These are phyloP conservation scores for Huntiella omanensis DNA, from an alignment of 2,329 filamentous ascomycete genomes.

Conservation along the genomic window DNA sequence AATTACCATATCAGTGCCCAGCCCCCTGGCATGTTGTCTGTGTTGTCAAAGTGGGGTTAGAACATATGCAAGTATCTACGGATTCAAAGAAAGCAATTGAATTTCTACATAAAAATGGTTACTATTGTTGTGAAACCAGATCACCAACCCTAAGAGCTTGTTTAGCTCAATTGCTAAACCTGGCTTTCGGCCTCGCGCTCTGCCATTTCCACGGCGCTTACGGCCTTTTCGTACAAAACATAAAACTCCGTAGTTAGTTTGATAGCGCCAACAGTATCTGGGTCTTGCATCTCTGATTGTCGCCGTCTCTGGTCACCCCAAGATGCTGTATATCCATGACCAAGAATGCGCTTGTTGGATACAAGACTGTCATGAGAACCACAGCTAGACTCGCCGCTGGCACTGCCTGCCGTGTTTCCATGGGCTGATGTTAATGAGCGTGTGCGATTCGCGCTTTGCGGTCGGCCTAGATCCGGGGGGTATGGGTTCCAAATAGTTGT, in stretches of 20 bases:
- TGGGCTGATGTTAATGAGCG: neutral
- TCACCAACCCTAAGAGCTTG: neutral
- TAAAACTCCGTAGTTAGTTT: slow-evolving; percentile 1
- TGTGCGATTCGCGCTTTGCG: neutral
- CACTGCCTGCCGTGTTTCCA: neutral
- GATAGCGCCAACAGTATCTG: neutral
- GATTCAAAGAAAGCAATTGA: neutral
- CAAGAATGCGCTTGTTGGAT: neutral
- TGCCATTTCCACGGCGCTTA: neutral
- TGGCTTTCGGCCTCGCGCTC: neutral
- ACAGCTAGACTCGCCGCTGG: neutral
- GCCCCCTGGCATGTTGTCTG: too few species aligned
- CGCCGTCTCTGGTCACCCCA: neutral
- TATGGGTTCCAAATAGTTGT: neutral
- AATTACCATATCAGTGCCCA: neutral
- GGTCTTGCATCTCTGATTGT: neutral
- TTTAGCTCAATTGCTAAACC: neutral
- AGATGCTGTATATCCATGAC: neutral
- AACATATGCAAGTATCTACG: neutral
- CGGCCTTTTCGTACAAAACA: slow-evolving; percentile 1
- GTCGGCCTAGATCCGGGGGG: neutral
- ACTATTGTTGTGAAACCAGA: neutral
- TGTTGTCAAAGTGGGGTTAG: neutral
- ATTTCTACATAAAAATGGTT: too few species aligned
- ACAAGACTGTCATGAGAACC: neutral